A percentile compares a stretch with the other conserved stretches of the same genome.
Evolutionary conservation across 2,329 filamentous ascomycete species (phyloP).

Genomic region (Phyllosticta capitalensis): DNA sequence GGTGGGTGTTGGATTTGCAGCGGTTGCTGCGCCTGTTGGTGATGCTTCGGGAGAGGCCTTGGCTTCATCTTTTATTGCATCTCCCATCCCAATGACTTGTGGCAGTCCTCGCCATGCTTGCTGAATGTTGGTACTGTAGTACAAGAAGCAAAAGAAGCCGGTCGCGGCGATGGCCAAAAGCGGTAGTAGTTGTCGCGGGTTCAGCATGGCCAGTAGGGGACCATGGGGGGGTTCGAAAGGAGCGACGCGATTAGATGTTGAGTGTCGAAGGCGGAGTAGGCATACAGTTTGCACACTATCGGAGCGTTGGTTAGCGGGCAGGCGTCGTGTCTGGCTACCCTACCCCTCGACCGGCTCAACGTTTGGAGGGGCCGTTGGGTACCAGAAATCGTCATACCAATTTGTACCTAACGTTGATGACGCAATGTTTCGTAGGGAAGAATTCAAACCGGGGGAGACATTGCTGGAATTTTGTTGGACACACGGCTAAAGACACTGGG

Average conservation of each 20-base stretch:
- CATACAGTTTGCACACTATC: not conserved
- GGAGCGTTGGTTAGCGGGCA: not conserved
- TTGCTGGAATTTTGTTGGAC: too few species aligned
- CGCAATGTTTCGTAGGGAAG: not conserved
- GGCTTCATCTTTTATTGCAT: constrained; percentile 17
- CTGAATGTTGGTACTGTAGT: constrained; percentile 23
- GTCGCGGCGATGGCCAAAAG: constrained; percentile 22
- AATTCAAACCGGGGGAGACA: not conserved
- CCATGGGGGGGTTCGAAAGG: not conserved
- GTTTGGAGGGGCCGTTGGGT: not conserved
- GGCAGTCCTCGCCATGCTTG: constrained; percentile 31
- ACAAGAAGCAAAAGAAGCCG: constrained; percentile 26
- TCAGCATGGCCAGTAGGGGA: constrained; percentile 4
- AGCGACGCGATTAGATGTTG: not conserved
- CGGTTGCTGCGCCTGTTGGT: constrained; percentile 15
- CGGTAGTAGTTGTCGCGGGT: constrained; percentile 21
- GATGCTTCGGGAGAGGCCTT: constrained; percentile 16
- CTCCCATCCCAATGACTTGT: constrained; percentile 32
- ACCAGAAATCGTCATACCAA: not conserved
- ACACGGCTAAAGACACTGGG: too few species aligned
- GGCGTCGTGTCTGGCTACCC: not conserved
- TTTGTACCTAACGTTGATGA: not conserved
- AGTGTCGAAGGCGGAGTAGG: not conserved
- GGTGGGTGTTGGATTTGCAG: constrained; percentile 8
- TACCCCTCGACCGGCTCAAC: not conserved